Base-by-base conservation (phyloP, 1,284 basidiomycete genomes). In the Dichomitus squalens region DNA sequence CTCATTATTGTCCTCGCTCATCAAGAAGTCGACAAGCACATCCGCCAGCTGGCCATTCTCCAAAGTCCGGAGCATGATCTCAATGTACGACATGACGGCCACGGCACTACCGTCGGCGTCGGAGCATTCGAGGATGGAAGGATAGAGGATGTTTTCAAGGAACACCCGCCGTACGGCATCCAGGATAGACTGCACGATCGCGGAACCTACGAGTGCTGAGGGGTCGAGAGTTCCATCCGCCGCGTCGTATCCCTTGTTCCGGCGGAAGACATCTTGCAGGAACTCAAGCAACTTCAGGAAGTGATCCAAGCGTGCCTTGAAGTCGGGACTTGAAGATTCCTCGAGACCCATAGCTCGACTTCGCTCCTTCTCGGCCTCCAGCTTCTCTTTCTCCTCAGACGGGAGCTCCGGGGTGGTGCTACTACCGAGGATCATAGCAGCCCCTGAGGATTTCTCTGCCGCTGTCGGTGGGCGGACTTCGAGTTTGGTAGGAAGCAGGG, bases 41-140 rank as follows among this genome's bases (percentile, higher is more conserved):
- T 88, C 84, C 3, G 82, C 82, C 35, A 95, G 78, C 51, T 81
- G 82, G 21, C 90, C 89, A 40, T 87, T 80, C 53, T 86, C 83
- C 14, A 96, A 79, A 0, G 88, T 91, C 48, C 87, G 82, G 52
- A 96, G 82, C 76, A 95, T 88, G 67, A 92, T 84, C 60, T 98
- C 93, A 60, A 98, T 88, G 68, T 99, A 98, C n/a, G 91, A 94
- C 83, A 98, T 89, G 51, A 98, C 95, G 1, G 96, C 96, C 1
- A 97, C 91, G 0, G 95, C 92, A 63, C 95, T 97, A 23, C 96
- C 96, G 72, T 99, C 96, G 6, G 79, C 72, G 60, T 94, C 92
- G 0, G 95, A 96, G 73, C 95, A 97, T 70, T 98, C 96, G 49
- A 98, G 80, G 49, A 99, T 85, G 5, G 94, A 93, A 0, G 96